Conservation (phyloP, 306 rosid species). For the Sesbania bispinosa region DNA sequence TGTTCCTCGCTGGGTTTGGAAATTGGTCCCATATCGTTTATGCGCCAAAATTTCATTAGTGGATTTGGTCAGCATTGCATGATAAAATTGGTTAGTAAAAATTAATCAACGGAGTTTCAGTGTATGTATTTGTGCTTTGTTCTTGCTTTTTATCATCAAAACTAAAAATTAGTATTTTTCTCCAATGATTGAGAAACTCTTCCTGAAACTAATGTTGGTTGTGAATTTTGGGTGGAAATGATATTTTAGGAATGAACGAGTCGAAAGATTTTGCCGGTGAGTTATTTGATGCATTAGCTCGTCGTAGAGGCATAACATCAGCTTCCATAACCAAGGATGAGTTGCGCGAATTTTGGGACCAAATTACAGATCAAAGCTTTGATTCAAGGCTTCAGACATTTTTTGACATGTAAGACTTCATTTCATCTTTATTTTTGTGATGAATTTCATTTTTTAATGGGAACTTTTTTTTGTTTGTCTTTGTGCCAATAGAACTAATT, state of each 20-base stretch:
- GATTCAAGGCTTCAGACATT: conserved; percentile 80
- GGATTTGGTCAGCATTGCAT: too few species aligned
- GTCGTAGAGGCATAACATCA: conserved; percentile 57
- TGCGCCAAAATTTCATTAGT: too few species aligned
- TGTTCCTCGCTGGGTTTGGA: not conserved
- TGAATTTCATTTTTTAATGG: not conserved
- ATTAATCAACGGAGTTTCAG: too few species aligned
- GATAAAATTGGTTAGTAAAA: not conserved
- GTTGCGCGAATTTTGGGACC: conserved; percentile 72
- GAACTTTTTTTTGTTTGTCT: not conserved
- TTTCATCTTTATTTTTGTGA: not conserved
- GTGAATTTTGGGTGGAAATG: not conserved
- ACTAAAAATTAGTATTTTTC: not conserved
- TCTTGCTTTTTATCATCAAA: too few species aligned
- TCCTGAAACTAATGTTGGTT: not conserved
- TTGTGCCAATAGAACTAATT: not conserved
- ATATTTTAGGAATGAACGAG: conserved; percentile 54
- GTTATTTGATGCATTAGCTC: conserved; percentile 64
- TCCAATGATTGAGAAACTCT: not conserved
- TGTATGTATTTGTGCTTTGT: too few species aligned
- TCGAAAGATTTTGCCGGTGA: conserved; percentile 68
- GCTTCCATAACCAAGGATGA: conserved; percentile 46
- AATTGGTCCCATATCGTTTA: too few species aligned
- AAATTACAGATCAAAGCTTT: conserved; percentile 74
- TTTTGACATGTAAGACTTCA: conserved; percentile 64